A percentile compares a stretch with the other conserved stretches of the same genome.
phyloP scores from a whole-genome alignment of 257 asterid species.

The Ophiorrhiza pumila region DNA sequence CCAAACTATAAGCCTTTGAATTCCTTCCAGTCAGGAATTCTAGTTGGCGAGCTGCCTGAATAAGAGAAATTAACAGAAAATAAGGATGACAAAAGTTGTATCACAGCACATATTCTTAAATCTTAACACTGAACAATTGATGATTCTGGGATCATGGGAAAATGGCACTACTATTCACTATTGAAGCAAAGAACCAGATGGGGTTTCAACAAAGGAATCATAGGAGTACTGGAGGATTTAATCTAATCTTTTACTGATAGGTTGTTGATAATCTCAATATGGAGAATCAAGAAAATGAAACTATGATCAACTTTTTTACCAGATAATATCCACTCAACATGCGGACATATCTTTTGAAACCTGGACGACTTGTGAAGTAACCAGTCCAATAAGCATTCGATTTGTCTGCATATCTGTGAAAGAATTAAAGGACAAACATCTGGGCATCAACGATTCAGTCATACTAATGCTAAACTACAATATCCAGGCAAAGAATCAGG shows the following conservation, averaged over 20 bases:
- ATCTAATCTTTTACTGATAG: neutral
- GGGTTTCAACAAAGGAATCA: neutral
- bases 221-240: neutral
- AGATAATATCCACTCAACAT: conserved; percentile 70
- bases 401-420: conserved; percentile 61
- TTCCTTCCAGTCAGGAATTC: conserved; percentile 62
- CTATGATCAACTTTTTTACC: conserved; percentile 34
- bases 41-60: conserved; percentile 83
- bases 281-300: neutral
- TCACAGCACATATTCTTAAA: too few species aligned
- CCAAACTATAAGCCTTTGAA: conserved; percentile 47
- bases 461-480: conserved; percentile 1
- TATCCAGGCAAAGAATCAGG: conserved; percentile 12
- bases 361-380: conserved; percentile 81
- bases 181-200: neutral
- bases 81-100: neutral
- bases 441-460: neutral
- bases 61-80: too few species aligned
- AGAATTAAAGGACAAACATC: conserved; percentile 14
- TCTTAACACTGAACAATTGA: neutral
- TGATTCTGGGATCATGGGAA: too few species aligned
- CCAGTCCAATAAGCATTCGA: conserved; percentile 84
- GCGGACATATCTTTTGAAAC: conserved; percentile 67
- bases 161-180: neutral
- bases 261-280: neutral